Percentiles rank a stretch among this genome's conserved stretches.
Evolutionary conservation across 345 rosid genomes (phyloP).

Genomic region (Eucalyptus caleyi): DNA sequence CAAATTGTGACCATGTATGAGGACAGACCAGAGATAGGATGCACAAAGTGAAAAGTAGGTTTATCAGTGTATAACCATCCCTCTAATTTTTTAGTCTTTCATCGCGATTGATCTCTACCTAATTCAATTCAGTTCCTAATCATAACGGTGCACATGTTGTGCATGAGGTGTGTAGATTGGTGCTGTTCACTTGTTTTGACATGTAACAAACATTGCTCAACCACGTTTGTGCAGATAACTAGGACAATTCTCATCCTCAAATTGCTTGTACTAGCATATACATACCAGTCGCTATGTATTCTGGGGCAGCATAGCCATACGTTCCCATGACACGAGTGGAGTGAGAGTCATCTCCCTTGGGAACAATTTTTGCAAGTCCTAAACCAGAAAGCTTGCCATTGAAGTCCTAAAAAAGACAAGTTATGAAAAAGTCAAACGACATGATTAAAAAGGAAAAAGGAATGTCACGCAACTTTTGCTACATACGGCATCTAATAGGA

Average conservation of each 20-base stretch:
- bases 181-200: background rate
- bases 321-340: constrained; percentile 57
- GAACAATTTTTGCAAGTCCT: constrained; percentile 3
- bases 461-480: no score
- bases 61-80: fast-evolving
- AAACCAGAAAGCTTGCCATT: background rate
- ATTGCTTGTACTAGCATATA: background rate
- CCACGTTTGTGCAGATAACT: background rate
- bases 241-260: background rate
- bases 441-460: no score
- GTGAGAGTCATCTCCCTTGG: constrained; percentile 46
- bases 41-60: background rate
- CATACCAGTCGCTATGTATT: constrained; percentile 64
- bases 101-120: background rate
- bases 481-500: background rate
- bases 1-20: background rate
- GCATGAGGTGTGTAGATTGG: background rate
- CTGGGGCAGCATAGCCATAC: constrained; percentile 57
- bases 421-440: fast-evolving
- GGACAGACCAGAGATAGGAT: background rate
- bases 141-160: background rate
- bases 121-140: background rate
- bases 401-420: background rate
- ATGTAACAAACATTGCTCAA: background rate
- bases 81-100: background rate